phyloP scores from a whole-genome alignment of 768 basidiomycete species.

The Podaxis carcinomalis region DNA sequence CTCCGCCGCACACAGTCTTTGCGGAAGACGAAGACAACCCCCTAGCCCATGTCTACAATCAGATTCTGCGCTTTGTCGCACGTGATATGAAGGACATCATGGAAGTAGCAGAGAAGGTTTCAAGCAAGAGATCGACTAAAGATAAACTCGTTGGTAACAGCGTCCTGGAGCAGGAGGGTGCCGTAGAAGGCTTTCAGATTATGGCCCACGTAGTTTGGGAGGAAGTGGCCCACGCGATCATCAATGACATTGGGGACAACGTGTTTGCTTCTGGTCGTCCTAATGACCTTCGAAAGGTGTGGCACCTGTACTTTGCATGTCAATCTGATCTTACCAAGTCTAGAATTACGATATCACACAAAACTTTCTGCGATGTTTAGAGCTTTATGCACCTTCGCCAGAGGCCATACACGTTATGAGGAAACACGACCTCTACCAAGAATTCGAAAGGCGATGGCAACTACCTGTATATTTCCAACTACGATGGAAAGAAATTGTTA shows the following conservation, averaged over 20 bases:
- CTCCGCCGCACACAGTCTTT: conserved; percentile 36
- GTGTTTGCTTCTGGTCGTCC: conserved; percentile 94
- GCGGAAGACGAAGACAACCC: conserved; percentile 61
- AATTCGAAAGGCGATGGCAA: conserved; percentile 90
- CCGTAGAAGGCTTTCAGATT: conserved; percentile 64
- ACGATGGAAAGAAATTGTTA: conserved; percentile 92
- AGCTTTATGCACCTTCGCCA: conserved; percentile 75
- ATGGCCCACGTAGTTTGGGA: conserved; percentile 89
- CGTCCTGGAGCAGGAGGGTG: conserved; percentile 16
- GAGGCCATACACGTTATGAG: conserved; percentile 71
- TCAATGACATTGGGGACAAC: conserved; percentile 75
- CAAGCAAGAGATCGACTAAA: not conserved
- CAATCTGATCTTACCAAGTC: not conserved
- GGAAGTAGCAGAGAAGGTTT: conserved; percentile 67
- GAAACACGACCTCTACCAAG: conserved; percentile 57
- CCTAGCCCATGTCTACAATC: conserved; percentile 76
- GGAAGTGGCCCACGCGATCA: conserved; percentile 74
- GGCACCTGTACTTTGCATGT: conserved; percentile 13
- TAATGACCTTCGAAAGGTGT: conserved; percentile 82
- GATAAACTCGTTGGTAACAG: not conserved
- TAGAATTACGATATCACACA: conserved; percentile 85
- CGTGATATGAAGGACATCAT: conserved; percentile 71
- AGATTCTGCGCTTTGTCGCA: conserved; percentile 76
- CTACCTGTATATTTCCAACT: conserved; percentile 96
- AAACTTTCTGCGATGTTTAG: conserved; percentile 77